These are phyloP conservation scores for Pseudogymnoascus sp. DNA, from an alignment of 2,329 filamentous ascomycete species.

Conservation along the genomic window DNA sequence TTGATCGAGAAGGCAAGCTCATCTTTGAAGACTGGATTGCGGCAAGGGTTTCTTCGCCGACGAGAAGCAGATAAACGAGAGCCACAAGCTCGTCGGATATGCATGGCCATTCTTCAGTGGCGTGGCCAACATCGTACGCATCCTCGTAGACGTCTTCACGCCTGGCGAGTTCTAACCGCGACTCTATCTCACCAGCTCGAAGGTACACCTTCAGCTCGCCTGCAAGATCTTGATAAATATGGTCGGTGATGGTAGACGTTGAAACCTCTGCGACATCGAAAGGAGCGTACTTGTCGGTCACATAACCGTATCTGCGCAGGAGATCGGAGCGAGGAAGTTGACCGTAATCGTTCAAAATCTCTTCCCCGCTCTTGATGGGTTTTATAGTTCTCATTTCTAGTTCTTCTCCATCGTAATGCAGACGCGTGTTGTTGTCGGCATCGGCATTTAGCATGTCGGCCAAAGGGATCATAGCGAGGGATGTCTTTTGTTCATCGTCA, in stretches of 20 bases:
- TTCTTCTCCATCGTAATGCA: slow-evolving; percentile 26
- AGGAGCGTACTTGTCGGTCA: slow-evolving; percentile 52
- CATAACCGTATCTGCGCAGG: slow-evolving; percentile 58
- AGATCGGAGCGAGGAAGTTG: slow-evolving; percentile 58
- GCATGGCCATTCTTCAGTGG: slow-evolving; percentile 19
- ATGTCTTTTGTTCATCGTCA: slow-evolving; percentile 34
- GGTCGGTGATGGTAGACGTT: slow-evolving; percentile 35
- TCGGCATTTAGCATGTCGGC: slow-evolving; percentile 67
- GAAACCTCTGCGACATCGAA: slow-evolving; percentile 60
- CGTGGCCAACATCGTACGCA: slow-evolving; percentile 44
- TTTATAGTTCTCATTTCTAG: slow-evolving; percentile 57
- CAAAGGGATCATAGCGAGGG: slow-evolving; percentile 59
- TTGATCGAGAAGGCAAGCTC: slow-evolving; percentile 28
- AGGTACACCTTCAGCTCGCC: slow-evolving; percentile 22
- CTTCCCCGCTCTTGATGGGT: slow-evolving; percentile 46
- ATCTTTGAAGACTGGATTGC: slow-evolving; percentile 29
- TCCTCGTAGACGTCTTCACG: slow-evolving; percentile 51
- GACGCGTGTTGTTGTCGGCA: slow-evolving; percentile 54
- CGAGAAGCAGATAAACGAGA: slow-evolving; percentile 36
- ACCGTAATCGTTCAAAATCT: slow-evolving; percentile 64
- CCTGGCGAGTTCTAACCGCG: slow-evolving; percentile 35
- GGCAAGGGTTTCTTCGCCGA: slow-evolving; percentile 31
- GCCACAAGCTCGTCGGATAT: slow-evolving; percentile 29
- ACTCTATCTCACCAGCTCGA: slow-evolving; percentile 20
- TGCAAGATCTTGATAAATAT: slow-evolving; percentile 11